These are phyloP conservation scores for Passiflora organensis DNA, from an alignment of 345 rosid genomes.

Conservation along the genomic window DNA sequence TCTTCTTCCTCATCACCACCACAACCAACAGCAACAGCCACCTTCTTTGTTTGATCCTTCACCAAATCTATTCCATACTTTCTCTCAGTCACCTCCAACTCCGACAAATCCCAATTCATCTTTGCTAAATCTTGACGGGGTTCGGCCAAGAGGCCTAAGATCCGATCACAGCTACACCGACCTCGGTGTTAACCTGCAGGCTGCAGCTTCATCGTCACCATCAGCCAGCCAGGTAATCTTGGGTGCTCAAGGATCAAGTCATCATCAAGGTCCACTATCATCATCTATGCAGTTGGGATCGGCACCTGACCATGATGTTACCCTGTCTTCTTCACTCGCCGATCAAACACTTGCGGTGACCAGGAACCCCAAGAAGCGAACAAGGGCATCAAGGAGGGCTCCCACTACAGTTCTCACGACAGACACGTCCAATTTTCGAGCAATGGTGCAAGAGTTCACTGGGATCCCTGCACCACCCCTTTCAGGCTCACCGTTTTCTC, in stretches of 20 bases:
- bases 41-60: conserved; percentile 34
- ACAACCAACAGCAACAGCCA: conserved; percentile 25
- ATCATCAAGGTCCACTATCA: conserved; percentile 16
- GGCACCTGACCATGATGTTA: conserved; percentile 16
- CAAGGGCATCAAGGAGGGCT: conserved; percentile 84
- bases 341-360: conserved; percentile 20
- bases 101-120: conserved; percentile 18
- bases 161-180: conserved; percentile 24
- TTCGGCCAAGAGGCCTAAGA: conserved; percentile 20
- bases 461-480: conserved; percentile 83
- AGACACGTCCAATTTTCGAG: conserved; percentile 81
- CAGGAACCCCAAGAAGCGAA: conserved; percentile 73
- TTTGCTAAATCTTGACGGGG: conserved; percentile 25
- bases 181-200: conserved; percentile 10
- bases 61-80: conserved; percentile 25
- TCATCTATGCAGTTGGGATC: conserved; percentile 17
- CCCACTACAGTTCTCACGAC: conserved; percentile 88
- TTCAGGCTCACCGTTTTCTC: conserved; percentile 51
- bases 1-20: conserved; percentile 25
- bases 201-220: conserved; percentile 16
- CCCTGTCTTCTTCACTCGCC: conserved; percentile 18
- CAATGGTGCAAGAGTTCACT: conserved; percentile 96
- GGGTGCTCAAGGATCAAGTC: conserved; percentile 19
- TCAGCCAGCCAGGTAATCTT: conserved; percentile 10
- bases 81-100: conserved; percentile 31